Base-by-base conservation (phyloP, 2,329 filamentous ascomycete species). In the Sarocladium oryzae region DNA sequence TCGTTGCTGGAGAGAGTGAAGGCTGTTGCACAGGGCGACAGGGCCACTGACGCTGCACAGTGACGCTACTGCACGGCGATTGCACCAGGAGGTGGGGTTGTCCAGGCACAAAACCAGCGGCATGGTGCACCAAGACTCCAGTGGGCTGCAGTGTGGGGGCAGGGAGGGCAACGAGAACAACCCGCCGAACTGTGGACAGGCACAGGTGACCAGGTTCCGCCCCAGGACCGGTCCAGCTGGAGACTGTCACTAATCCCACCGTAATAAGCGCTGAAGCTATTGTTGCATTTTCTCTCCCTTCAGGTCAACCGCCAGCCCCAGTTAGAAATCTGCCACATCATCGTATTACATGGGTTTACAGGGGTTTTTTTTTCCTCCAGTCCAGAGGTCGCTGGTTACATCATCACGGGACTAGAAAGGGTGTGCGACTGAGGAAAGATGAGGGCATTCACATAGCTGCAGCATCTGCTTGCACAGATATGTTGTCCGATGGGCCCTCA, bases 381-480 rank as follows among this genome's bases (percentile, higher is more conserved):
- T 30, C 13, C 28, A 7, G 7, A 30, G 7, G 28, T 30, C 28
- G 28, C 7, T 30, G 7, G 28, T 48, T 48, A 33, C 43, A 48
- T 48, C 43, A 48, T 48, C 43, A 16, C 28, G 3, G 21, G 8
- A 7, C 21, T 4, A 8, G 16, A n/a, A 23, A 43, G 40, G 40
- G 40, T 43, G 40, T 43, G 23, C 23, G 40, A 43, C 40, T 43
- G 40, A 43, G 40, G 8, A 11, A 8, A 5, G 26, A 43, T 43
- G 40, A 43, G 40, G 40, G 21, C 40, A 43, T 43, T 43, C 40
- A 43, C 40, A 43, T 43, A 26, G 40, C 40, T 26, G 40, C 40
- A 43, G 21, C 9, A 43, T 3, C 20, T 9, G n/a, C 40, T 18
- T 15, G n/a, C 40, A 21, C 43, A 18, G 43, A 9, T 33, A 48